These are phyloP conservation scores for Cokeromyces recurvatus DNA, from an alignment of 371 early-diverging fungal genomes.

Conservation along the genomic window DNA sequence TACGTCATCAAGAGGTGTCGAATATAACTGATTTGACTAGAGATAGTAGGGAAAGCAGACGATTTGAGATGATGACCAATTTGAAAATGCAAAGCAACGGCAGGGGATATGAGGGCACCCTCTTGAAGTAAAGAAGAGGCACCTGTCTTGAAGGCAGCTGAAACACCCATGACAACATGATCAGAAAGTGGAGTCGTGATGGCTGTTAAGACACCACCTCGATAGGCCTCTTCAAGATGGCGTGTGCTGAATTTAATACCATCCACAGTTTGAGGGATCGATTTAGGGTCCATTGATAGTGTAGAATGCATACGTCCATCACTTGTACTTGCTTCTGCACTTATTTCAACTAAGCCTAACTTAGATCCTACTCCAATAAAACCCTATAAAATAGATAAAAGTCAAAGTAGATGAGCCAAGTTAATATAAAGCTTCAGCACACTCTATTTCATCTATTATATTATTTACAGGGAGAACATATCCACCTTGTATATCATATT, in stretches of 20 bases:
- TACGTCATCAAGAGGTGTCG: conserved; percentile 44
- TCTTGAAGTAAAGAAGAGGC: conserved; percentile 30
- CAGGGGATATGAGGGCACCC: conserved; percentile 27
- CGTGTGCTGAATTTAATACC: conserved; percentile 52
- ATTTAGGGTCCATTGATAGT: conserved; percentile 16
- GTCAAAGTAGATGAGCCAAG: background rate
- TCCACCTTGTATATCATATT: conserved; percentile 33
- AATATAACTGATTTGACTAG: conserved; percentile 61
- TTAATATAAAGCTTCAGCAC: no score
- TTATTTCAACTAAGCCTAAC: conserved; percentile 54
- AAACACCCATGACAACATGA: conserved; percentile 42
- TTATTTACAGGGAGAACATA: conserved; percentile 33
- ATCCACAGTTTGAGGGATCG: conserved; percentile 41
- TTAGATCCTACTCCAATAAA: conserved; percentile 44
- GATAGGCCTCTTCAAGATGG: conserved; percentile 52
- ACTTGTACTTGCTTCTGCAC: conserved; percentile 40
- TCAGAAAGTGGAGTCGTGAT: conserved; percentile 43
- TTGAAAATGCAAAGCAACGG: conserved; percentile 61
- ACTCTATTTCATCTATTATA: no score
- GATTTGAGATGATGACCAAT: conserved; percentile 51
- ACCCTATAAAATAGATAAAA: conserved; percentile 11
- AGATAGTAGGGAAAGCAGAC: conserved; percentile 48
- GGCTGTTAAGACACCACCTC: conserved; percentile 49
- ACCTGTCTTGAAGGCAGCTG: conserved; percentile 49
- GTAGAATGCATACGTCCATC: conserved; percentile 35